Evolutionary conservation across 2,329 filamentous ascomycete genomes (phyloP).

Genomic region (Diaporthe capsici): DNA sequence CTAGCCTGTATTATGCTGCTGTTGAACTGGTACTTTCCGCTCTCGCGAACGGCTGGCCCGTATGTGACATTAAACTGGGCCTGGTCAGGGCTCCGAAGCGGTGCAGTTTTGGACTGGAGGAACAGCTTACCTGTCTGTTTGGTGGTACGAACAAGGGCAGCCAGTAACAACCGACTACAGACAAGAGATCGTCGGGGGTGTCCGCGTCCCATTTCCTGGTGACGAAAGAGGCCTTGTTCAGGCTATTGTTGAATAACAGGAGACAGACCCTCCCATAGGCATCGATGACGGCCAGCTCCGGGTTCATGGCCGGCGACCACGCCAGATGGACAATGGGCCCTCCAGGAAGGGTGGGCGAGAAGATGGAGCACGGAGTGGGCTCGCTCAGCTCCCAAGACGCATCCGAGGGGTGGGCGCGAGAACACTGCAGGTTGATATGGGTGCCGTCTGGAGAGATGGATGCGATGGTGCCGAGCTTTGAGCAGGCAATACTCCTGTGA

Average conservation of each 20-base stretch:
- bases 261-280: constrained; percentile 83
- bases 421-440: constrained; percentile 78
- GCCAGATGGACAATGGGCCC: constrained; percentile 83
- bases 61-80: constrained; percentile 63
- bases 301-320: constrained; percentile 80
- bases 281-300: constrained; percentile 89
- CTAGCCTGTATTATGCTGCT: constrained; percentile 75
- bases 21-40: constrained; percentile 77
- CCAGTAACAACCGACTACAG: constrained; percentile 90
- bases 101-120: constrained; percentile 34
- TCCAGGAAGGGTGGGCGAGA: constrained; percentile 73
- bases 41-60: constrained; percentile 75
- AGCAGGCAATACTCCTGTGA: constrained; percentile 85
- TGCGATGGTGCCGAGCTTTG: constrained; percentile 87
- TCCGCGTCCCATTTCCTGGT: constrained; percentile 76
- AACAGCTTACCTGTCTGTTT: constrained; percentile 55
- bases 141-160: constrained; percentile 68
- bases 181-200: constrained; percentile 79
- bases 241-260: constrained; percentile 76
- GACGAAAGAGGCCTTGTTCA: constrained; percentile 77
- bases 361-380: constrained; percentile 73
- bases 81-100: constrained; percentile 9
- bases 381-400: constrained; percentile 84
- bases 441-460: constrained; percentile 81
- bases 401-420: constrained; percentile 77